Base-by-base conservation (phyloP, 371 early-diverging fungal species). In the Circinella minor region DNA sequence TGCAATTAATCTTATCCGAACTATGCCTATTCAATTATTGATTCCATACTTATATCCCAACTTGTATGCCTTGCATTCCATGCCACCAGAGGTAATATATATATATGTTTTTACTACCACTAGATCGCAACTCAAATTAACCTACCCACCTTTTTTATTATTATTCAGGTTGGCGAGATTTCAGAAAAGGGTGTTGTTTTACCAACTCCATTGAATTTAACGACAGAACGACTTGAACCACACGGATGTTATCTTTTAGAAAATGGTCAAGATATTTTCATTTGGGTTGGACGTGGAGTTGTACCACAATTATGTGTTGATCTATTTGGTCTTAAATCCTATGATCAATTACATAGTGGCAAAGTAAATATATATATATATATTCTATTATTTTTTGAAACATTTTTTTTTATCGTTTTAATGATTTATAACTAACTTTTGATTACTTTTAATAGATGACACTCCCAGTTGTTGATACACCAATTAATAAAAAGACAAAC, bases 261-360 rank as follows among this genome's bases (percentile, higher is more conserved):
- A 46, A 90, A 91, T 65, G 91, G 94, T 15, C 83, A 88, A 54
- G 92, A 92, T 61, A 87, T 94, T 27, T 94, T 92, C 72, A 69
- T 98, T 55, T 98, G 96, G 95, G 82, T 98, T 36, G 94, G 96
- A 6, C 86, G 92, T 43, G 90, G 87, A 51, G 93, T 90, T 20
- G 84, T 87, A 17, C 93, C 95, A 15, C 88, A 93, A 63, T 69
- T 97, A 4, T 88, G 90, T 65, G 83, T 83, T 37, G 88, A 88
- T 69, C 75, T 96, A 18, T 93, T 89, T 80, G 90, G 82, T 67
- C 85, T 86, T 11, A 77, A 82, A 61, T 80, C 85, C 20, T 89
- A 89, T 59, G 86, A 87, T 47, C 86, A 83, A 48, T 49, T 88
- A n/a, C 81, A 81, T 54, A 85, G 83, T 38, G 92, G 90, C 67